Base-by-base conservation (phyloP, 1,284 basidiomycete species). In the Sanguinoderma infundibulare region DNA sequence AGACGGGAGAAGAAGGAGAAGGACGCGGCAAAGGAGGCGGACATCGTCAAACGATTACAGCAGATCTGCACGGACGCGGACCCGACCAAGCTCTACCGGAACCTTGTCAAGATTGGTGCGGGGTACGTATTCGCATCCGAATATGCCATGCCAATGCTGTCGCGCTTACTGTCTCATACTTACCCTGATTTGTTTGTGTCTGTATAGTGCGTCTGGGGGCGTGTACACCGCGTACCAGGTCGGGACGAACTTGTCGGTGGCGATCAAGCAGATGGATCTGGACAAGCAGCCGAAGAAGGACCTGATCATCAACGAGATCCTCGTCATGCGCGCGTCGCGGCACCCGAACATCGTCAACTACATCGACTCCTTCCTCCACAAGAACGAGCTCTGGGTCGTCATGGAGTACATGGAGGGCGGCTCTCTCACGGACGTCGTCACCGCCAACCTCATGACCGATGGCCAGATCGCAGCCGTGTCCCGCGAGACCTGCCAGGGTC, bases 361-460 rank as follows among this genome's bases (percentile, higher is more conserved):
- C 78, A 98, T 98, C 72, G 98, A 99, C 77, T 98, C 96, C 15
- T 99, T 98, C 85, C 79, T 99, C 42, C 87, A 96, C 82, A 95
- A 95, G 82, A 98, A 98, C 74, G 97, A 98, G 74, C 84, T 99
- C 3, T 99, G 98, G 98, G 97, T 98, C 53, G 95, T 99, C 61
- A 99, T 98, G 96, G 96, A 99, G 81, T 99, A 98, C 79, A 98
- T 99, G 97, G 96, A 98, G 79, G 96, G 96, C 49, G 91, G 90
- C 42, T 87, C 89, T 47, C 79, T 98, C 60, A 98, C 96, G 0
- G 97, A 98, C 72, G 95, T 99, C 61, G 96, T 98, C 67, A 98
- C 96, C 2, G 94, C 95, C 58, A 98, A 98, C 75, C 81, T 98
- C 73, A 98, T 98, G 96, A 96, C 94, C 1, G 90, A 92, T 72